Evolutionary conservation across 1,284 basidiomycete species (phyloP), one percentile per base, ranked within the genome.

Genomic region (Trichosporon sp.): DNA sequence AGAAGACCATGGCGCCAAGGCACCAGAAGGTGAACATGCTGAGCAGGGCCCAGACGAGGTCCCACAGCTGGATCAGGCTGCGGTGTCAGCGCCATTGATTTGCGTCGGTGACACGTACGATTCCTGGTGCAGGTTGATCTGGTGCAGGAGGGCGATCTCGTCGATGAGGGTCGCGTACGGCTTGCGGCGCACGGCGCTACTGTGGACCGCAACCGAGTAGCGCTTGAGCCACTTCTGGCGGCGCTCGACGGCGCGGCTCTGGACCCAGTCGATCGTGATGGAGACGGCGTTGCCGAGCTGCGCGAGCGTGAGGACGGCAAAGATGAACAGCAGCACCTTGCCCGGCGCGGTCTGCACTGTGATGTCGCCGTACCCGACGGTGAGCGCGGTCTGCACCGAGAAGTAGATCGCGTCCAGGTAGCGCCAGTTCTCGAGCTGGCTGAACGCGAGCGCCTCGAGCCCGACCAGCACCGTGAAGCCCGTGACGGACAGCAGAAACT

Each of bases 401-500:
- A 75, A 75, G 66, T 76, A 73, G 42, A 82, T 78, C 1, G 78
- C 74, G 70, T 81, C 78, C 35, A 78, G 72, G 66, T 83, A 83
- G 7, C 70, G 53, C 82, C 82, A 83, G 21, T 73, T 62, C 69
- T 83, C 81, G 12, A 83, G 74, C 25, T 72, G 71, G 62, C 66
- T 75, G 68, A 79, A 83, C 1, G 78, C 79, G 11, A 82, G 68
- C 3, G 77, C 76, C 69, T 82, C 80, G 1, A 80, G 27, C 3
- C 72, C 83, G 63, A 84, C 70, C 29, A 84, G 78, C 23, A 73
- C 70, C 21, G 84, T 76, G 69, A 85, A 78, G 29, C 79, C 66
- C 0, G 81, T 82, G 68, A 83, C 80, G 47, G 83, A 82, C 12
- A 83, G 72, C 81, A 85, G 83, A 69, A 85, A 85, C 65, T 81